These are phyloP conservation scores for Bertia moriformis DNA, from an alignment of 2,329 filamentous ascomycete genomes.

Conservation along the genomic window DNA sequence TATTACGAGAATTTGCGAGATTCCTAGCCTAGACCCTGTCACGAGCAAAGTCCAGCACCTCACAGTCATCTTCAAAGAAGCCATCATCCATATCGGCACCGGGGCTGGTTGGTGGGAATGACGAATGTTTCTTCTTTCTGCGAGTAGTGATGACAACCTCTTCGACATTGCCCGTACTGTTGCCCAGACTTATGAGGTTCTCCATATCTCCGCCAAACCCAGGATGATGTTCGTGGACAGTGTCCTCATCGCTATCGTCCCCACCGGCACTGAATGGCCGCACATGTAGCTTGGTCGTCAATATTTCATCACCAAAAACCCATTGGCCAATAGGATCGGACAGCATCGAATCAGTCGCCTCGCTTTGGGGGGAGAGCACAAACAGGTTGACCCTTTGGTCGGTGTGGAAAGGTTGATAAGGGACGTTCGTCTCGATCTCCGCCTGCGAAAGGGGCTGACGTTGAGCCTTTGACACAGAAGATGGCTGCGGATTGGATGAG, in stretches of 20 bases:
- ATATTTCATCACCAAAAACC: constrained; percentile 34
- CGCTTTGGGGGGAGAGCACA: constrained; percentile 18
- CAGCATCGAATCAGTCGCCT: constrained; percentile 3
- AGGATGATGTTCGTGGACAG: constrained; percentile 6
- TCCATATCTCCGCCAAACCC: constrained; percentile 18
- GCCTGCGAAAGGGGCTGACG: constrained; percentile 34
- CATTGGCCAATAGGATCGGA: constrained; percentile 19
- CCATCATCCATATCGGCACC: constrained; percentile 23
- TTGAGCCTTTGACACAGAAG: constrained; percentile 10
- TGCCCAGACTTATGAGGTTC: constrained; percentile 24
- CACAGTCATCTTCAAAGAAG: constrained; percentile 43
- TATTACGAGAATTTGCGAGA: too few relatives aligned
- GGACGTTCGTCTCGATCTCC: constrained; percentile 48
- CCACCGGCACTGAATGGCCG: constrained; percentile 17
- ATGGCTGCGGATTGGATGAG: constrained; percentile 6
- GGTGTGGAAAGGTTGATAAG: constrained; percentile 51
- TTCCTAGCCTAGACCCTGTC: neutral
- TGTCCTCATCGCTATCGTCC: constrained; percentile 14
- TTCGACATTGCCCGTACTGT: constrained; percentile 31
- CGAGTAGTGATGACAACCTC: constrained; percentile 39
- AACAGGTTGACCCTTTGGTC: constrained; percentile 41
- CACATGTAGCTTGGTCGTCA: constrained; percentile 26
- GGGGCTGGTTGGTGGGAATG: constrained; percentile 8
- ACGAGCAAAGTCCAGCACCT: constrained; percentile 37
- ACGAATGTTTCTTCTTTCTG: constrained; percentile 21